Percentiles rank a stretch among this genome's conserved stretches.
Evolutionary conservation across 768 basidiomycete species (phyloP).

Genomic region (Lactarius psammicola): DNA sequence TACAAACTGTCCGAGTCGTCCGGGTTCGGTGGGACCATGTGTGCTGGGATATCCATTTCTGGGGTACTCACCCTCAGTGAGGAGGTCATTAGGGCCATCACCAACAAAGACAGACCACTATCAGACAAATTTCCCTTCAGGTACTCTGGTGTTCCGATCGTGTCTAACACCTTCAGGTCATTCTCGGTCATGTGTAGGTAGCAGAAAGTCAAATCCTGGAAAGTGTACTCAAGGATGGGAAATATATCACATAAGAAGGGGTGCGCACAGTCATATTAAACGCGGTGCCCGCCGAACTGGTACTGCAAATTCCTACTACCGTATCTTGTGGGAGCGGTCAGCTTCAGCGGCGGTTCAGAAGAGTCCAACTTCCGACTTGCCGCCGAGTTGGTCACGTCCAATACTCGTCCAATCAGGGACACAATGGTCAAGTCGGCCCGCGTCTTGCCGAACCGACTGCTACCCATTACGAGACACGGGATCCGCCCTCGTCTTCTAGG

Average conservation of each 20-base stretch:
- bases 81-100: conserved; percentile 8
- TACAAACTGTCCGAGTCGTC: conserved; percentile 80
- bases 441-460: not conserved
- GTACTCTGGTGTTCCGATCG: conserved; percentile 73
- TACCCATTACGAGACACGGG: not conserved
- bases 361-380: not conserved
- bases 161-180: conserved; percentile 78
- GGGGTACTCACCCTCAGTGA: conserved; percentile 7
- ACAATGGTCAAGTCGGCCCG: not conserved
- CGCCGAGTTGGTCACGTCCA: not conserved
- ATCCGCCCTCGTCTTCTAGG: not conserved
- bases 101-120: conserved; percentile 49
- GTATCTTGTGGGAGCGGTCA: conserved; percentile 1
- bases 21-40: conserved; percentile 84
- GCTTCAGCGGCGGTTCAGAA: not conserved
- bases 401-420: too few species aligned
- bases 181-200: conserved; percentile 82
- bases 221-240: not conserved
- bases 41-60: conserved; percentile 80
- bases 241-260: not conserved
- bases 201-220: conserved; percentile 80
- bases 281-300: not conserved
- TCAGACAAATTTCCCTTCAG: conserved; percentile 74
- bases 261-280: conserved; percentile 19
- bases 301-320: not conserved